Conservation (phyloP, 2,329 filamentous ascomycete species). For the Trichoderma sp. region DNA sequence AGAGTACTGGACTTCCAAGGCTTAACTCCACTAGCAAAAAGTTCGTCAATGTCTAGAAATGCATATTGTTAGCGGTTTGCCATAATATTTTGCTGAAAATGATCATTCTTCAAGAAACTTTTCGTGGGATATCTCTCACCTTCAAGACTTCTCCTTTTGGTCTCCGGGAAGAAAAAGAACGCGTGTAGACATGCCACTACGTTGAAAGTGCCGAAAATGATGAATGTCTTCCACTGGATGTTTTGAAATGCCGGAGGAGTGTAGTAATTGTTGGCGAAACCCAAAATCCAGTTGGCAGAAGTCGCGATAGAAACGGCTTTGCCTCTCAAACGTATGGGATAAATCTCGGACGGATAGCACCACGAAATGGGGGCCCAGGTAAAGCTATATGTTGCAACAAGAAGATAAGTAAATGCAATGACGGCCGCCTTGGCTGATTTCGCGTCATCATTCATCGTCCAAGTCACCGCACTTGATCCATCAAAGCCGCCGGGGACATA, state of each 20-base stretch:
- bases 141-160: background rate
- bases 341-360: constrained; percentile 6
- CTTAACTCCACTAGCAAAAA: background rate
- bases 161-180: background rate
- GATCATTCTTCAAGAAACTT: background rate
- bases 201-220: background rate
- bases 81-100: accelerated
- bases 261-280: constrained; percentile 31
- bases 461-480: background rate
- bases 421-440: background rate
- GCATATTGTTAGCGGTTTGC: background rate
- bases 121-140: background rate
- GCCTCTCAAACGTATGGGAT: background rate
- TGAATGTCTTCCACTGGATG: background rate
- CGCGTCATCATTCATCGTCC: background rate
- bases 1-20: constrained; percentile 2
- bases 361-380: background rate
- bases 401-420: constrained; percentile 2
- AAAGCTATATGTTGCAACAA: constrained; percentile 4
- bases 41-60: background rate
- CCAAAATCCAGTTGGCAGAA: background rate
- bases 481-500: background rate
- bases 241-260: background rate
- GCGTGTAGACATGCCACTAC: background rate
- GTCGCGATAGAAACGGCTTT: constrained; percentile 4